phyloP scores from a whole-genome alignment of 2,329 filamentous ascomycete species.

The Ophiostoma ulmi region DNA sequence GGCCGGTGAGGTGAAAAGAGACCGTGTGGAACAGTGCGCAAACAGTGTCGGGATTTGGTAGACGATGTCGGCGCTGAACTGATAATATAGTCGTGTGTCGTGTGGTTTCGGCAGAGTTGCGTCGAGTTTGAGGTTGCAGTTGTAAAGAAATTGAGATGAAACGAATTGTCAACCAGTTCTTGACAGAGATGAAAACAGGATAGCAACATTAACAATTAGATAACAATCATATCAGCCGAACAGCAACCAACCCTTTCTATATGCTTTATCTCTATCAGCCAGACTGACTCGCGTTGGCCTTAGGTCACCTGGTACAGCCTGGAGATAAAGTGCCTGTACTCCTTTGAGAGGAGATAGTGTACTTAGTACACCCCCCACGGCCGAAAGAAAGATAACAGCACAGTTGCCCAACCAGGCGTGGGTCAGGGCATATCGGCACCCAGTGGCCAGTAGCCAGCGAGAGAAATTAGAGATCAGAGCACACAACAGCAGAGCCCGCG shows the following conservation, averaged over 20 bases:
- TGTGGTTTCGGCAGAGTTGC: background rate
- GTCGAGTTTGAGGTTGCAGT: background rate
- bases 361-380: background rate
- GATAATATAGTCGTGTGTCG: background rate
- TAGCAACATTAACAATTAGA: background rate
- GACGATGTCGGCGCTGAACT: background rate
- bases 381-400: background rate
- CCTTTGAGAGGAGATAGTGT: background rate
- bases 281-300: background rate
- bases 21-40: background rate
- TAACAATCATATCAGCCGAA: background rate
- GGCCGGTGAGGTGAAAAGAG: background rate
- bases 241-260: background rate
- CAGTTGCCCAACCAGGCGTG: background rate
- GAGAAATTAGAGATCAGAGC: background rate
- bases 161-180: background rate
- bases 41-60: background rate
- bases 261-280: background rate
- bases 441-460: background rate
- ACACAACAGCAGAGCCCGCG: background rate
- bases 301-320: too few relatives aligned
- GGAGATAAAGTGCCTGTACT: background rate
- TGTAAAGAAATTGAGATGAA: background rate
- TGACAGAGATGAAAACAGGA: background rate
- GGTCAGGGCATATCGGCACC: background rate